These are phyloP conservation scores for Teratosphaeriaceae sp. DNA, from an alignment of 2,329 filamentous ascomycete species.

Conservation along the genomic window DNA sequence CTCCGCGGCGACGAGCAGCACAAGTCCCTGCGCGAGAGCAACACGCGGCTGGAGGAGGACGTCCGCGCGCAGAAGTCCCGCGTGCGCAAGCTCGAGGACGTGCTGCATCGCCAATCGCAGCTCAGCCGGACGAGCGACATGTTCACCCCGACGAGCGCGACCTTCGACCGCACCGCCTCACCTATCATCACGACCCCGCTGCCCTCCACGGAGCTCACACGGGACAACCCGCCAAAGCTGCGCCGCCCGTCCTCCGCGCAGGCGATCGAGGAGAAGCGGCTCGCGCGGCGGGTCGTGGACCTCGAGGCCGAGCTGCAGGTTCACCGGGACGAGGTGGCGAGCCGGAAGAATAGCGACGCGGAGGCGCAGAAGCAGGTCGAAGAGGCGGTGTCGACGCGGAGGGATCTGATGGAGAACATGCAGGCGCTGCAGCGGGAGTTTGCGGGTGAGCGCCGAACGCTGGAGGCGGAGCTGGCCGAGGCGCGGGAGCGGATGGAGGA, in stretches of 20 bases:
- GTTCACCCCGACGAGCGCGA: conserved; percentile 24
- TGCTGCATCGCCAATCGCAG: conserved; percentile 75
- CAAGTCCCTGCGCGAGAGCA: conserved; percentile 41
- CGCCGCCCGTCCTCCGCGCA: conserved; percentile 56
- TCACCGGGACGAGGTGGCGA: conserved; percentile 66
- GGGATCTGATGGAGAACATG: conserved; percentile 89
- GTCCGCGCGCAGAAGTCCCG: conserved; percentile 90
- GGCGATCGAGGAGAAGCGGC: conserved; percentile 56
- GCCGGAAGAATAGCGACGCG: conserved; percentile 46
- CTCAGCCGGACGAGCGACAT: conserved; percentile 38
- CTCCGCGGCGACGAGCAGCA: conserved; percentile 84
- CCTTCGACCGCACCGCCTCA: conserved; percentile 12
- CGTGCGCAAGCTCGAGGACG: conserved; percentile 82
- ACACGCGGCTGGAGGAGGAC: conserved; percentile 52
- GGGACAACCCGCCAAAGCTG: conserved; percentile 20
- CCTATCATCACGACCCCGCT: conserved; percentile 10
- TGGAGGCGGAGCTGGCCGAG: conserved; percentile 72
- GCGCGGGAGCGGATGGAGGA: conserved; percentile 77
- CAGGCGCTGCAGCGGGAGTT: conserved; percentile 89
- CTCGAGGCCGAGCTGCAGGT: conserved; percentile 72
- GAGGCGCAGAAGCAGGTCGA: conserved; percentile 65
- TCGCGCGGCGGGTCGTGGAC: conserved; percentile 55
- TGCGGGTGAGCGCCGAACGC: conserved; percentile 70
- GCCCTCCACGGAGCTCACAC: conserved; percentile 18
- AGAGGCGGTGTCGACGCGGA: conserved; percentile 86